Evolutionary conservation across 2,329 filamentous ascomycete genomes (phyloP).

Genomic region (Aspergillus ochraceoroseus): DNA sequence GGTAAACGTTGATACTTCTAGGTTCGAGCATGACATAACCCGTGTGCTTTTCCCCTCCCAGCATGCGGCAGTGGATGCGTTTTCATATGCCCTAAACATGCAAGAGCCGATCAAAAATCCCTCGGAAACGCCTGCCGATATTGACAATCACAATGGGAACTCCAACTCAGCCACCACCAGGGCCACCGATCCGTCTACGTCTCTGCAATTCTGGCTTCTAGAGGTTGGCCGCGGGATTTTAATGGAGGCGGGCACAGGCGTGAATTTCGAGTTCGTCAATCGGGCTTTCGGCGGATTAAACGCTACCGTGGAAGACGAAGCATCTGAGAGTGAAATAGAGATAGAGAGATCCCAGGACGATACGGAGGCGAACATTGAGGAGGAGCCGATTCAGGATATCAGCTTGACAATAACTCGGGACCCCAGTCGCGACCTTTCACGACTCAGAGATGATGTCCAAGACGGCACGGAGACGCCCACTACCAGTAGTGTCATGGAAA

Average conservation of each 20-base stretch:
- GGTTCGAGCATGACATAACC: constrained; percentile 54
- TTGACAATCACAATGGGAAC: constrained; percentile 16
- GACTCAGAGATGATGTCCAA: constrained; percentile 2
- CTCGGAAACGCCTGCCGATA: constrained; percentile 37
- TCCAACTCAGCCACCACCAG: constrained; percentile 26
- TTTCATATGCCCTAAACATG: constrained; percentile 50
- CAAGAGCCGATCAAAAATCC: constrained; percentile 51
- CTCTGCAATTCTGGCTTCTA: constrained; percentile 53
- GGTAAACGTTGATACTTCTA: constrained; percentile 54
- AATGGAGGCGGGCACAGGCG: constrained; percentile 52
- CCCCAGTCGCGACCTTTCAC: neutral
- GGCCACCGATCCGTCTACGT: constrained; percentile 33
- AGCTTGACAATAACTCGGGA: constrained; percentile 9
- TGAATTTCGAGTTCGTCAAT: constrained; percentile 56
- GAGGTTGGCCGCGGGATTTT: constrained; percentile 57
- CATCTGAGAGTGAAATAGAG: constrained; percentile 33
- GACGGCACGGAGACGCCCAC: constrained; percentile 24
- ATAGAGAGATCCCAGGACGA: constrained; percentile 48
- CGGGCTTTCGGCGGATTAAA: constrained; percentile 59
- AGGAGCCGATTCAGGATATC: constrained; percentile 38
- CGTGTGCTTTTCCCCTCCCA: constrained; percentile 52
- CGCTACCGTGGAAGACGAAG: constrained; percentile 39
- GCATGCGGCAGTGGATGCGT: constrained; percentile 53
- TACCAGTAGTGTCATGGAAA: constrained; percentile 22
- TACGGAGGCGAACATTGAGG: constrained; percentile 46